phyloP scores from a whole-genome alignment of 1,139 yeast genomes.

The Yamadazyma atmosphaerica region DNA sequence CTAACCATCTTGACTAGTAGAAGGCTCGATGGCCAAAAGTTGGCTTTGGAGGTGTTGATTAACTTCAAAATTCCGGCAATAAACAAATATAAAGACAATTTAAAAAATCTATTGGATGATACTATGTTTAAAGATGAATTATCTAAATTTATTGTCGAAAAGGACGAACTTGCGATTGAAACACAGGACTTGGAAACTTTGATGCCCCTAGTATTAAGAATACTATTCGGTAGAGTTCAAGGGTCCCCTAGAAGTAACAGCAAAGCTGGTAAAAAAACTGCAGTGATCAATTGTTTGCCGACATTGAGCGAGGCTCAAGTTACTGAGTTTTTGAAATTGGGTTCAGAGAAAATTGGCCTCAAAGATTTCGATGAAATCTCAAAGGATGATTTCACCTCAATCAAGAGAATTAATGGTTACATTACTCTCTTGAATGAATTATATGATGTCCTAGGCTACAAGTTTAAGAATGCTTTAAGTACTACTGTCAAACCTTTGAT shows the following conservation, averaged over 20 bases:
- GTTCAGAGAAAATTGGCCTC: constrained; percentile 55
- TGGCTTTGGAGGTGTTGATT: constrained; percentile 72
- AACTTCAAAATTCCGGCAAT: constrained; percentile 61
- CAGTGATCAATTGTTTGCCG: constrained; percentile 72
- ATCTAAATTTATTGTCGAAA: constrained; percentile 54
- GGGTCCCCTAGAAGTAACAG: constrained; percentile 57
- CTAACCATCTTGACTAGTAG: constrained; percentile 63
- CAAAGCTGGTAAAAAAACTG: constrained; percentile 71
- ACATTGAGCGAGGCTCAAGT: constrained; percentile 58
- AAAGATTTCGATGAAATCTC: constrained; percentile 33
- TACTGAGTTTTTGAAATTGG: constrained; percentile 59
- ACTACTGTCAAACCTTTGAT: constrained; percentile 61
- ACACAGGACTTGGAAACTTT: constrained; percentile 56
- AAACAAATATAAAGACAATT: constrained; percentile 69
- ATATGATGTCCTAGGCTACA: constrained; percentile 61
- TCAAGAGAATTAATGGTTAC: constrained; percentile 70
- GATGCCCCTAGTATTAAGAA: constrained; percentile 74
- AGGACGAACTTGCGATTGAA: constrained; percentile 58
- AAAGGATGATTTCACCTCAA: constrained; percentile 16
- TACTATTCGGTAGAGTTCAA: constrained; percentile 86
- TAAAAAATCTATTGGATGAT: constrained; percentile 78
- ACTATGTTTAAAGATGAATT: constrained; percentile 84
- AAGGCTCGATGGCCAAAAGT: constrained; percentile 61
- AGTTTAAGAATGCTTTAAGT: constrained; percentile 50
- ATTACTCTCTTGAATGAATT: constrained; percentile 67